These are phyloP conservation scores for Lentinula guzmanii DNA, from an alignment of 768 basidiomycete genomes.

Conservation along the genomic window DNA sequence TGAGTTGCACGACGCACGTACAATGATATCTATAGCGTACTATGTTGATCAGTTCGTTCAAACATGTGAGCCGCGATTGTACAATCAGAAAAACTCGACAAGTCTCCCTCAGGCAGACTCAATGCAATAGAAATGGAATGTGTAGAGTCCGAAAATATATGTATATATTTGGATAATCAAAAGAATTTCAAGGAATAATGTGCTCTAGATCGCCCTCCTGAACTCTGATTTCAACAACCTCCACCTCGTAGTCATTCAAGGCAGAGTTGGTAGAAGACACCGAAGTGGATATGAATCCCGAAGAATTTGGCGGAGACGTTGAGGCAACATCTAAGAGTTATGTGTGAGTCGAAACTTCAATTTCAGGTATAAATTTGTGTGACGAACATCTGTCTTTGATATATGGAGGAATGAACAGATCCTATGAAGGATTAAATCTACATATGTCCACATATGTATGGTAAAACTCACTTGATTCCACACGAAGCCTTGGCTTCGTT, in stretches of 20 bases:
- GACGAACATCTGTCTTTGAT: slow-evolving; percentile 86
- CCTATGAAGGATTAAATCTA: slow-evolving; percentile 33
- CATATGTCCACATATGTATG: background rate
- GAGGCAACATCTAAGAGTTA: slow-evolving; percentile 63
- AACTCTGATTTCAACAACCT: slow-evolving; percentile 84
- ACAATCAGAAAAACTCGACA: too few species aligned
- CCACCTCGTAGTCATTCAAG: slow-evolving; percentile 73
- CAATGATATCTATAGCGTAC: too few species aligned
- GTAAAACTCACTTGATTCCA: slow-evolving; percentile 78
- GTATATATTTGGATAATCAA: too few species aligned
- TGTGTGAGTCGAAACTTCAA: slow-evolving; percentile 5
- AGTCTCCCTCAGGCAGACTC: too few species aligned
- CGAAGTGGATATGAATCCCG: slow-evolving; percentile 61
- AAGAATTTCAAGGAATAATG: slow-evolving; percentile 48
- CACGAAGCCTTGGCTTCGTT: slow-evolving; percentile 82
- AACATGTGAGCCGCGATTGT: too few species aligned
- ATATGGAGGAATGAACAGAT: slow-evolving; percentile 82
- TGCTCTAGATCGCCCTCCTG: slow-evolving; percentile 71
- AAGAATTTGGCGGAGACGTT: slow-evolving; percentile 71
- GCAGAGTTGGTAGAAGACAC: slow-evolving; percentile 62
- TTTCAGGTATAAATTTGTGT: slow-evolving; percentile 14
- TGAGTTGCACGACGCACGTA: too few species aligned
- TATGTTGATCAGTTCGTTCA: too few species aligned
- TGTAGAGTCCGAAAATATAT: too few species aligned
- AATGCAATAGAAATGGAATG: too few species aligned